phyloP scores from a whole-genome alignment of 2,329 filamentous ascomycete species.

The Albifimbria verrucaria region DNA sequence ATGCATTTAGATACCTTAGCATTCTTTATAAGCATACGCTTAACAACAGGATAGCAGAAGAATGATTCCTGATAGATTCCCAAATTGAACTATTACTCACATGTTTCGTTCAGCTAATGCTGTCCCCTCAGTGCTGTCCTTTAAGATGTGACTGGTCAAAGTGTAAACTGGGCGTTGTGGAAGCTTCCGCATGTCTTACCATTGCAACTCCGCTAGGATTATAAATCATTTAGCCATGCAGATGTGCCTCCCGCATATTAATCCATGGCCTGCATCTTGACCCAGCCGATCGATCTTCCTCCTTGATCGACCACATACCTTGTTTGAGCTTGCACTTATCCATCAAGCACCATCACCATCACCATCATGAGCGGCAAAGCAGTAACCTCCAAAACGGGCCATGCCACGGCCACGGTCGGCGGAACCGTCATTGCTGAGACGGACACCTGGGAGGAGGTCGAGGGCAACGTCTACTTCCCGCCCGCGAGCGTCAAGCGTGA shows the following conservation, averaged over 20 bases:
- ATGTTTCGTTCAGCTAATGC: not conserved
- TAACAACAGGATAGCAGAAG: not conserved
- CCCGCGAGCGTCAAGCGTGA: constrained; percentile 41
- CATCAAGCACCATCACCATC: not conserved
- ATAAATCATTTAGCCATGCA: not conserved
- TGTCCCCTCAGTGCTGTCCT: too few relatives aligned
- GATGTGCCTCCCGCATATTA: too few relatives aligned
- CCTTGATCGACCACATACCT: too few relatives aligned
- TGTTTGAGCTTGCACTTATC: too few relatives aligned
- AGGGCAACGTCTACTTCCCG: constrained; percentile 57
- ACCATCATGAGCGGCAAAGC: constrained; percentile 5
- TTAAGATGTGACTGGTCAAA: too few relatives aligned
- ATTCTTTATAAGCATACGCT: not conserved
- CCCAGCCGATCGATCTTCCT: too few relatives aligned
- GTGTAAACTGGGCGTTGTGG: too few relatives aligned
- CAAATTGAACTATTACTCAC: not conserved
- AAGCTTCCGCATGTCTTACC: too few relatives aligned
- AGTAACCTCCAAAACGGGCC: constrained; percentile 19
- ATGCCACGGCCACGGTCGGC: constrained; percentile 43
- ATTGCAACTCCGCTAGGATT: too few relatives aligned
- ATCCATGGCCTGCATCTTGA: too few relatives aligned
- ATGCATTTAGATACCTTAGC: not conserved
- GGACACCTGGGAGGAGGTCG: constrained; percentile 49
- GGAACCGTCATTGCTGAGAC: constrained; percentile 48
- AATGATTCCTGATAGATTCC: not conserved